Evolutionary conservation across 2,329 filamentous ascomycete genomes (phyloP).

Genomic region (Hymenoscyphus infarciens): DNA sequence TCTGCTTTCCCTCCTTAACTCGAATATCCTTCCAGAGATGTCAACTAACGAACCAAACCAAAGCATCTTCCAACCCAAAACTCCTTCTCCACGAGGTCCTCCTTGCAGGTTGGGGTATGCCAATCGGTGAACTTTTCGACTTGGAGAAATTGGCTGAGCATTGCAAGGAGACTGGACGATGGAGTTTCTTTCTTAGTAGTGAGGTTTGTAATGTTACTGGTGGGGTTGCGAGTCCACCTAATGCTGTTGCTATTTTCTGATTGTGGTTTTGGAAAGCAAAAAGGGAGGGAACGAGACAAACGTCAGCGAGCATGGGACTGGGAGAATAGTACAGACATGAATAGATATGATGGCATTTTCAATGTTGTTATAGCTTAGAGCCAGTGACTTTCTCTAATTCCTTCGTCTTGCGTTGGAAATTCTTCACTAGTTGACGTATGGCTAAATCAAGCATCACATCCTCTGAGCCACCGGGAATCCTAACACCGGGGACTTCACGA

Average conservation of each 20-base stretch:
- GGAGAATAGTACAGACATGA: background rate
- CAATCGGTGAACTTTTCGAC: conserved; percentile 34
- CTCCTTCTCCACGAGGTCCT: conserved; percentile 13
- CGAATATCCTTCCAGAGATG: background rate
- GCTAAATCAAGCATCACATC: conserved; percentile 70
- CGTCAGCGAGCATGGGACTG: background rate
- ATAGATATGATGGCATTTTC: conserved; percentile 12
- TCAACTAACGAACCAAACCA: background rate
- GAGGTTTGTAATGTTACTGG: conserved; percentile 47
- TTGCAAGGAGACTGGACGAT: conserved; percentile 50
- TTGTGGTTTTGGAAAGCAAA: background rate
- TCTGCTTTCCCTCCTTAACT: background rate
- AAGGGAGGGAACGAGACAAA: background rate
- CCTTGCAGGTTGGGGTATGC: conserved; percentile 30
- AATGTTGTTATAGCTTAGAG: conserved; percentile 42
- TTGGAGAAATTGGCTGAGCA: conserved; percentile 36
- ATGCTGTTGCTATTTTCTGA: conserved; percentile 29
- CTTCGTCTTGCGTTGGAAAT: conserved; percentile 57
- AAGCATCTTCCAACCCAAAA: background rate
- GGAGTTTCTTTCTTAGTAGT: conserved; percentile 61
- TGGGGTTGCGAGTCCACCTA: conserved; percentile 27
- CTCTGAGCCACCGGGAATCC: conserved; percentile 67
- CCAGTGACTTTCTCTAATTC: conserved; percentile 42
- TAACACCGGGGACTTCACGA: conserved; percentile 58
- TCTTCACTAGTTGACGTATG: conserved; percentile 67